These are phyloP conservation scores for Neotropicomus parvogracilis DNA, from an alignment of 1,284 basidiomycete genomes.

Conservation along the genomic window DNA sequence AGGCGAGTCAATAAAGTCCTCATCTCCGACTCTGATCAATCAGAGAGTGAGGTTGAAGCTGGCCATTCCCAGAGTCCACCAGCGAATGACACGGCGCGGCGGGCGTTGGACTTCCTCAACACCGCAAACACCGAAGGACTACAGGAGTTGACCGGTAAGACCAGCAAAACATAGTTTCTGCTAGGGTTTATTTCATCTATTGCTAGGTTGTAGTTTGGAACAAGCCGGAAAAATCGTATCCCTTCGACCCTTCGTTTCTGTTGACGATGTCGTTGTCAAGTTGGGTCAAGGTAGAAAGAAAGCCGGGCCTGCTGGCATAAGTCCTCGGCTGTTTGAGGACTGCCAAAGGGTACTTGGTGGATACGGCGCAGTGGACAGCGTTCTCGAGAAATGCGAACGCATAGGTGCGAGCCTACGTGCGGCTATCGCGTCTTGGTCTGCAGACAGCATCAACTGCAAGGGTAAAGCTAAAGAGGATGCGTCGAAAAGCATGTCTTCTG, in stretches of 20 bases:
- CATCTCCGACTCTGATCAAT: constrained; percentile 64
- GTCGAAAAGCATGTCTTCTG: constrained; percentile 25
- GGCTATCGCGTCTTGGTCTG: constrained; percentile 79
- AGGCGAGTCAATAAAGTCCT: constrained; percentile 57
- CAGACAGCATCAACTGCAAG: constrained; percentile 41
- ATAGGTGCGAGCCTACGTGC: constrained; percentile 69
- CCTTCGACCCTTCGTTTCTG: constrained; percentile 76
- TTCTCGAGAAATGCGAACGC: constrained; percentile 84
- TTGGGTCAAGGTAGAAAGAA: constrained; percentile 83
- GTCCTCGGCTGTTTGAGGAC: constrained; percentile 86
- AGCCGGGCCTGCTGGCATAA: constrained; percentile 76
- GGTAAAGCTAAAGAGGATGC: constrained; percentile 34
- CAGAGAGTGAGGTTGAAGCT: constrained; percentile 39
- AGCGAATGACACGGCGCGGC: constrained; percentile 35
- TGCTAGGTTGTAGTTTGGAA: constrained; percentile 76
- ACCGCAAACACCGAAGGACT: constrained; percentile 67
- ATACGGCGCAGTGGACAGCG: constrained; percentile 87
- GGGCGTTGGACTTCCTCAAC: constrained; percentile 87
- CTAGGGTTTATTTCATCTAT: constrained; percentile 12
- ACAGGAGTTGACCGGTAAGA: constrained; percentile 85
- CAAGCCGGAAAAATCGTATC: constrained; percentile 82
- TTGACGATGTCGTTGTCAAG: constrained; percentile 78
- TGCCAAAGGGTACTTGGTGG: constrained; percentile 86
- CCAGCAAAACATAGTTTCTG: neutral
- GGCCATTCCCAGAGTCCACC: constrained; percentile 19